phyloP scores from a whole-genome alignment of 805 yeast species.

The Yamadazyma sp. region DNA sequence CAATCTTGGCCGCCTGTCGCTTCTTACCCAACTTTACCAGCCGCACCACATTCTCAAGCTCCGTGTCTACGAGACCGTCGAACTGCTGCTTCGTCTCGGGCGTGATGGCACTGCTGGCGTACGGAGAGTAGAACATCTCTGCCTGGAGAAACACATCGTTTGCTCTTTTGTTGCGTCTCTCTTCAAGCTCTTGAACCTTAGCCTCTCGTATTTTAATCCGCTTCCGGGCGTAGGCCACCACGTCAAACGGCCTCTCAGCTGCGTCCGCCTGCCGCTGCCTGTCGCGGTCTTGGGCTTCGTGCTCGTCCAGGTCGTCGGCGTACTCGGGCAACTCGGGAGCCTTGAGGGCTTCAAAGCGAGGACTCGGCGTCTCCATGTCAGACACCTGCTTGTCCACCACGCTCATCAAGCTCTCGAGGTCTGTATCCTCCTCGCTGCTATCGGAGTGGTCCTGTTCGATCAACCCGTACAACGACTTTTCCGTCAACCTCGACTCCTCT shows the following conservation, averaged over 20 bases:
- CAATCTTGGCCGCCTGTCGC: slow-evolving; percentile 14
- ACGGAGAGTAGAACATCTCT: slow-evolving; percentile 39
- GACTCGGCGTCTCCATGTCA: slow-evolving; percentile 9
- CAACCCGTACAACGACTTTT: slow-evolving; percentile 67
- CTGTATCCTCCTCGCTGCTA: slow-evolving; percentile 7
- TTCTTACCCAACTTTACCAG: slow-evolving; percentile 30
- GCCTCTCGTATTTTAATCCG: slow-evolving; percentile 40
- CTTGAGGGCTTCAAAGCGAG: slow-evolving; percentile 13
- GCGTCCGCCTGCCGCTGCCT: slow-evolving; percentile 10
- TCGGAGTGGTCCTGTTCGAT: slow-evolving; percentile 38
- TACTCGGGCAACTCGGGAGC: slow-evolving; percentile 16
- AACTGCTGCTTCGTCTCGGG: slow-evolving; percentile 24
- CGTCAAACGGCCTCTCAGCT: slow-evolving; percentile 40
- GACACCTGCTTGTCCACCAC: slow-evolving; percentile 1
- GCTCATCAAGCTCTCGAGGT: slow-evolving; percentile 13
- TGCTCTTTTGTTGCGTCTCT: slow-evolving; percentile 22
- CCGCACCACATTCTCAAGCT: slow-evolving; percentile 32
- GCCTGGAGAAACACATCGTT: slow-evolving; percentile 38
- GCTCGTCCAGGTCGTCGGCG: slow-evolving; percentile 14
- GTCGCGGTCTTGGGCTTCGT: slow-evolving; percentile 2
- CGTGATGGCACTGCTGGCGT: slow-evolving; percentile 25
- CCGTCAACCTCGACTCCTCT: slow-evolving; percentile 79
- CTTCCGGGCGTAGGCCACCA: slow-evolving; percentile 55
- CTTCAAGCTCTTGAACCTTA: slow-evolving; percentile 22
- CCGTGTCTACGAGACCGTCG: slow-evolving; percentile 22